Evolutionary conservation across 495 filamentous ascomycete genomes (phyloP).

Genomic region (Aspergillus funiculosus): DNA sequence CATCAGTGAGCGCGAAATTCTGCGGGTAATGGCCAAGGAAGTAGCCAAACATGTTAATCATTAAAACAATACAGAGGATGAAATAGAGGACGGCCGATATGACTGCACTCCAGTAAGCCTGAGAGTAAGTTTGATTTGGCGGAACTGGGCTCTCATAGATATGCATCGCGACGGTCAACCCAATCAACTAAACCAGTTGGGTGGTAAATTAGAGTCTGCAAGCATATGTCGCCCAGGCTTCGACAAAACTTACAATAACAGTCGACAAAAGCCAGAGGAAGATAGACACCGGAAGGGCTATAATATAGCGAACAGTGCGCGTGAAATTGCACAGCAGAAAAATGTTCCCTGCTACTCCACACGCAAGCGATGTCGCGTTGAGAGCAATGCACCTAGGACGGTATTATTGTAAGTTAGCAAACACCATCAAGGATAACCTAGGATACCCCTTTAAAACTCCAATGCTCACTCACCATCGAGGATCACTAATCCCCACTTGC

Average conservation of each 20-base stretch:
- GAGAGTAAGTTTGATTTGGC: constrained; percentile 58
- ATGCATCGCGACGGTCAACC: constrained; percentile 54
- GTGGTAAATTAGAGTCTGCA: background rate
- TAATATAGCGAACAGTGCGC: constrained; percentile 66
- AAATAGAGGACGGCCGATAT: constrained; percentile 64
- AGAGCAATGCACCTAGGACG: constrained; percentile 41
- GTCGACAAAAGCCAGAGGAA: constrained; percentile 63
- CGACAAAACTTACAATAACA: constrained; percentile 48
- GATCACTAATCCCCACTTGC: constrained; percentile 44
- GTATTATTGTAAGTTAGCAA: constrained; percentile 8
- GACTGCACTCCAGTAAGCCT: constrained; percentile 73
- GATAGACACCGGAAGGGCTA: constrained; percentile 65
- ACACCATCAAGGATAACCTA: no score
- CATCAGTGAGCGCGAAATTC: constrained; percentile 65
- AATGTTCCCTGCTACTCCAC: constrained; percentile 63
- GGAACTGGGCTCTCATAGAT: constrained; percentile 53
- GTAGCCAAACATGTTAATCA: constrained; percentile 76
- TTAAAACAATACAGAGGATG: constrained; percentile 55
- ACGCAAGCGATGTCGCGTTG: constrained; percentile 62
- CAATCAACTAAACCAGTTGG: constrained; percentile 49
- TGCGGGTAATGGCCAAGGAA: constrained; percentile 72
- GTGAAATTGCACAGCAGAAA: constrained; percentile 84
- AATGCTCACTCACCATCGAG: constrained; percentile 50
- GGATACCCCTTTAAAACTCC: no score
- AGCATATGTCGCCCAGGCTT: constrained; percentile 1